Evolutionary conservation across 441 rosid genomes (phyloP), one percentile per base, ranked within the genome.

Genomic region (Erodium trifolium): DNA sequence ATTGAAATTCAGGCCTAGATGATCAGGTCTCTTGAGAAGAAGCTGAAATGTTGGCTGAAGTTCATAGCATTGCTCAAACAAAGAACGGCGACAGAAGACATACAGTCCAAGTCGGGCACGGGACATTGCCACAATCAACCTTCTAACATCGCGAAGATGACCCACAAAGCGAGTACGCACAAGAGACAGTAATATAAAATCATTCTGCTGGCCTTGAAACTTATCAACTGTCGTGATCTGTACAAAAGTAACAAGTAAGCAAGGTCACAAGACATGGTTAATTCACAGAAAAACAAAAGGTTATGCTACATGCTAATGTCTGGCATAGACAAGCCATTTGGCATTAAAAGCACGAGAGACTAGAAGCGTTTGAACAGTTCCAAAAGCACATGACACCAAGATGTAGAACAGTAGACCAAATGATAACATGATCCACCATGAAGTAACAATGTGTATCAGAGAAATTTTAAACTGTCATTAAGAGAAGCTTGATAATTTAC

Each of bases 171-270:
- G 96, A 68, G 96, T 87, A 8, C 97, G 96, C 63, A 94, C 97
- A 49, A 94, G 98, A 75, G 99, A 94, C 31, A 92, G 84, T 83
- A 95, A 84, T 34, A 90, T 87, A 67, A 95, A 84, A 75, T 92
- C 98, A 78, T 95, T 95, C 74, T 95, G 99, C 78, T 95, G 99
- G 31, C 99, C 99, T 83, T 95, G 98, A 82, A 95, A 95, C 83
- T 95, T 95, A 78, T 95, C 99, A 66, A 95, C 99, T 3, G 99
- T 95, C 2, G 99, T 78, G 67, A 95, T 90, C 99, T 95, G 86
- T 27, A 59, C 73, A 77, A 17, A 70, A 64, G 34, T 63, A 49
- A 67, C 9, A 43, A 41, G 66, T n/a, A 17, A 49, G 4, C n/a
- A 47, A 23, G 45, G 34, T 29, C 12, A 63, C 47, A 60, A 66